phyloP scores from a whole-genome alignment of 176 grass and related monocot genomes.

The Poa pratensis region DNA sequence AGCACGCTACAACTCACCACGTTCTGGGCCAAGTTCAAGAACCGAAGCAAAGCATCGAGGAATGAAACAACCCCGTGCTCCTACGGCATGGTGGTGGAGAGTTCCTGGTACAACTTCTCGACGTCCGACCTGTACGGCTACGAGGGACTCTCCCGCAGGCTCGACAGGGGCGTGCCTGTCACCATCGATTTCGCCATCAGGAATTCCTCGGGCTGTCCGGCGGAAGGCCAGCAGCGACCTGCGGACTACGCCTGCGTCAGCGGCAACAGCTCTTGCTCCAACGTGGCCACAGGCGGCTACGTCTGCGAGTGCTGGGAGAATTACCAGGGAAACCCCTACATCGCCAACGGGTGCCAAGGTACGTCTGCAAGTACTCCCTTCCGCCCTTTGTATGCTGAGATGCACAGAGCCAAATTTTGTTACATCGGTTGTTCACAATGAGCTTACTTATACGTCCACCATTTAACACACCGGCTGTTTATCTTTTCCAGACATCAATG shows the following conservation, averaged over 20 bases:
- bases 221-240: neutral
- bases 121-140: neutral
- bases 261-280: neutral
- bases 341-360: slow-evolving; percentile 1
- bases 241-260: neutral
- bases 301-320: neutral
- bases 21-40: neutral
- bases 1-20: no score
- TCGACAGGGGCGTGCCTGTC: neutral
- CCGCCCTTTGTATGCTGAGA: no score
- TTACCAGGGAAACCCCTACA: neutral
- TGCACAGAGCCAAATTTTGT: no score
- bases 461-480: neutral
- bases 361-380: no score
- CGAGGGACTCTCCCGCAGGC: neutral
- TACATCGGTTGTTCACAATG: neutral
- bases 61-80: neutral
- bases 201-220: neutral
- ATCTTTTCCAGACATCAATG: neutral
- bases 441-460: neutral
- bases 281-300: neutral
- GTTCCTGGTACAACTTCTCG: neutral
- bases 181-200: neutral
- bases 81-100: slow-evolving; percentile 20
- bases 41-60: no score